Evolutionary conservation across 1,284 basidiomycete species (phyloP).

Genomic region (Sporisorium graminicola): DNA sequence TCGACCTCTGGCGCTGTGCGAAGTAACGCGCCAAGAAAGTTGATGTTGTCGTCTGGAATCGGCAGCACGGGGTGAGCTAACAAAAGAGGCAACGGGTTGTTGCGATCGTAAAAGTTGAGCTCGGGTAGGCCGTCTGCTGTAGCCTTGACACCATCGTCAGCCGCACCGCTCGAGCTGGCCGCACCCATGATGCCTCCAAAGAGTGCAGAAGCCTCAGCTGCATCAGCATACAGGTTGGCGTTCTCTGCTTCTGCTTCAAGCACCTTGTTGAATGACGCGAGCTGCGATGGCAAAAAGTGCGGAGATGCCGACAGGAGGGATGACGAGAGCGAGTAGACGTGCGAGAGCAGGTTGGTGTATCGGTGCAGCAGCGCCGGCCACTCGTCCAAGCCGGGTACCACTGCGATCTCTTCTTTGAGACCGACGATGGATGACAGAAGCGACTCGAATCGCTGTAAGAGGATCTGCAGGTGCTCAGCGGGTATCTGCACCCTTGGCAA

Average conservation of each 20-base stretch:
- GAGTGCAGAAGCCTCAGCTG: conserved; percentile 15
- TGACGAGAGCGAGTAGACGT: conserved; percentile 56
- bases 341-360: conserved; percentile 58
- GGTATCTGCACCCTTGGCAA: conserved; percentile 41
- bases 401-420: conserved; percentile 57
- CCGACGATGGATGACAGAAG: conserved; percentile 57
- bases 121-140: conserved; percentile 51
- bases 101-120: conserved; percentile 51
- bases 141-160: conserved; percentile 42
- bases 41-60: conserved; percentile 57
- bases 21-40: conserved; percentile 59
- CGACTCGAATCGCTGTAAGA: conserved; percentile 60
- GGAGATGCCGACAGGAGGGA: conserved; percentile 55
- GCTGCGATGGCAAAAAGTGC: conserved; percentile 57
- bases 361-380: conserved; percentile 59
- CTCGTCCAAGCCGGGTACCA: conserved; percentile 59
- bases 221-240: conserved; percentile 53
- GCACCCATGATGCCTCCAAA: conserved; percentile 30
- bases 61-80: conserved; percentile 55
- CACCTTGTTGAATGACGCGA: conserved; percentile 56
- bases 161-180: neutral
- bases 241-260: conserved; percentile 56
- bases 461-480: conserved; percentile 51
- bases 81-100: conserved; percentile 45
- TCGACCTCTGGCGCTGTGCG: conserved; percentile 60